Evolutionary conservation across 768 basidiomycete genomes (phyloP), one percentile per base, ranked within the genome.

Genomic region (Royoungia palumana): DNA sequence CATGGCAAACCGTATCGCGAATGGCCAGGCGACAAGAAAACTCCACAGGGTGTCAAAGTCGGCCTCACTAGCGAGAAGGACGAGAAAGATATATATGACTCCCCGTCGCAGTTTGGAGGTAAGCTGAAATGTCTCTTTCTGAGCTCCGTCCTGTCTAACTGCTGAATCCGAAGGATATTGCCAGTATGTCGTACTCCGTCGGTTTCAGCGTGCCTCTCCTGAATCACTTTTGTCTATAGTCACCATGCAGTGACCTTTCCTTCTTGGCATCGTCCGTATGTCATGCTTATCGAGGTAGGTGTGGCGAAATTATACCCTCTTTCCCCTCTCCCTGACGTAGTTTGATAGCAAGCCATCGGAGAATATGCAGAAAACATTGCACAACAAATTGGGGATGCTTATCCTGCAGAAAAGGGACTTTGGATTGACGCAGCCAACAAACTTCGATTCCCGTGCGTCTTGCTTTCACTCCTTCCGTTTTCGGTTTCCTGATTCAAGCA

Each of bases 231-330:
- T 41, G 27, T 45, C 22, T 24, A 12, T 13, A 63, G 62, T 40
- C 62, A 63, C 35, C 50, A 51, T 12, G 49, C 52, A 3, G 38
- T 63, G 35, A 48, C 60, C 20, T 63, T 63, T 32, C 49, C 59
- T 22, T 38, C 62, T 41, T 63, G 63, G 63, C 62, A 63, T 24
- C 60, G 63, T 12, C 63, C 63, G n/a, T 63, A 63, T 24, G 24
- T 64, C 10, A 51, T 63, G 63, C 50, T 64, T n/a, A 38, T 63
- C 12, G 62, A 63, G 39, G 62, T 63, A 20, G 10, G 28, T 28
- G 28, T 28, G 13, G 28, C 28, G 11, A 11, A 25, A 25, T 4
- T 25, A 8, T 28, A n/a, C 47, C 41, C n/a, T 16, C 14, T 20
- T 35, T 16, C 20, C 13, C 13, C 9, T 10, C 10, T 21, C 17